Conservation (phyloP, 2,329 filamentous ascomycete genomes). For the Neospermospora avenae region DNA sequence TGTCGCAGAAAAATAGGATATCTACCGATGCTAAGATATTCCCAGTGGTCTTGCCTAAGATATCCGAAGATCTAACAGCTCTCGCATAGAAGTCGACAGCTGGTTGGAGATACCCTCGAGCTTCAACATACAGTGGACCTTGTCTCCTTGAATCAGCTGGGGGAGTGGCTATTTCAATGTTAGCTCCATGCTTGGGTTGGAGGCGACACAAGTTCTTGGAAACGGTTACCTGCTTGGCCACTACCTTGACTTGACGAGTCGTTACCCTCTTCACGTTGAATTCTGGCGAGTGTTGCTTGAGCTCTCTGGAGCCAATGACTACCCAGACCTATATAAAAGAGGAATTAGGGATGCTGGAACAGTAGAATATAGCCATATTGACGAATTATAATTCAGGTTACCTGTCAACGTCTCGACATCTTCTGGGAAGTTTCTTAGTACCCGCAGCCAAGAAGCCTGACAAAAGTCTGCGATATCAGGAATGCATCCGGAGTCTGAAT, state of each 20-base stretch:
- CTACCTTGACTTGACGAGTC: slow-evolving; percentile 30
- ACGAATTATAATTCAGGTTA: slow-evolving; percentile 26
- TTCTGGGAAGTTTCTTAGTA: slow-evolving; percentile 43
- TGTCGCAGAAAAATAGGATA: slow-evolving; percentile 2
- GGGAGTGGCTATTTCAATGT: slow-evolving; percentile 27
- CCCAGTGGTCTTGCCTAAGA: slow-evolving; percentile 39
- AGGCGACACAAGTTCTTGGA: slow-evolving; percentile 30
- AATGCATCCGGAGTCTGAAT: slow-evolving; percentile 44
- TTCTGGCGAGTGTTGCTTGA: slow-evolving; percentile 46
- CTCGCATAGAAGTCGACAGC: slow-evolving; percentile 49
- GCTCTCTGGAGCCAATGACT: slow-evolving; percentile 46
- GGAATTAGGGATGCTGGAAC: neutral
- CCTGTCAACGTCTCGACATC: slow-evolving; percentile 42
- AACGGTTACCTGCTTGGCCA: slow-evolving; percentile 19
- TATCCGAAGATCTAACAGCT: slow-evolving; percentile 43
- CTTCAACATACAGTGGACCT: slow-evolving; percentile 47
- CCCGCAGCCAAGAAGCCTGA: slow-evolving; percentile 43
- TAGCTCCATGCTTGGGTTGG: neutral
- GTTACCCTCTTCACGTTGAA: slow-evolving; percentile 43
- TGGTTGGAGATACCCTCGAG: slow-evolving; percentile 47
- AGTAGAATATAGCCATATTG: neutral
- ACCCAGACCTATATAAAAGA: slow-evolving; percentile 41
- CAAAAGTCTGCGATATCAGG: slow-evolving; percentile 48
- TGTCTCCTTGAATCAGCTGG: slow-evolving; percentile 33
- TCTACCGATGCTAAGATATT: slow-evolving; percentile 44